Base-by-base conservation (phyloP, 306 rosid genomes). In the Parietaria judaica region DNA sequence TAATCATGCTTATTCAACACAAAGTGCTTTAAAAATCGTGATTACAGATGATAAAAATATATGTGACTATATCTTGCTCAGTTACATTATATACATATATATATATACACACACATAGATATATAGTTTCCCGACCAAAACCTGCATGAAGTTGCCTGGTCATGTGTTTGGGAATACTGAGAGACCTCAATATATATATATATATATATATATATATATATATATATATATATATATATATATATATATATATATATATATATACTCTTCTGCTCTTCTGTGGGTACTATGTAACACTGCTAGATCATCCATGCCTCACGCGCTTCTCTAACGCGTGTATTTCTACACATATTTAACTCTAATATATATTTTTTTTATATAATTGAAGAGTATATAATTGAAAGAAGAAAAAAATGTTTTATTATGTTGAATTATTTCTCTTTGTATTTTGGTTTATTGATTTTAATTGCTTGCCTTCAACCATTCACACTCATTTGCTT, bases 191-290 rank as follows among this genome's bases (percentile, higher is more conserved):
- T 74, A 77, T 23, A 23, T 23, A 23, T 23, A 23, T 23, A 23
- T 74, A 77, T 23, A 23, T 23, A 63, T 74, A 77, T 23, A 23
- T 23, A 63, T 74, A 77, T 23, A 23, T 23, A 63, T 74, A 77
- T 23, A 23, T 23, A 63, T 74, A 77, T 23, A 23, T 23, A 63
- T 74, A 77, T 23, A 23, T 23, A 63, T 74, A 77, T 23, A 23
- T 23, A 63, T 74, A 77, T 23, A 23, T 23, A 63, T 74, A 77
- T 23, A 23, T 23, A 63, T 74, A 77, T 23, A 23, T 23, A 23
- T 23, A 23, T 23, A 23, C 31, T 23, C 31, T 23, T 23, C 31
- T 23, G 13, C 13, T 70, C 67, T 69, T 69, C 80, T 45, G 47
- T 0, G 37, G 60, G 67, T 52, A 61, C 64, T 55, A 59, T 59